Evolutionary conservation across 495 filamentous ascomycete genomes (phyloP).

Genomic region (Annulohypoxylon bovei): DNA sequence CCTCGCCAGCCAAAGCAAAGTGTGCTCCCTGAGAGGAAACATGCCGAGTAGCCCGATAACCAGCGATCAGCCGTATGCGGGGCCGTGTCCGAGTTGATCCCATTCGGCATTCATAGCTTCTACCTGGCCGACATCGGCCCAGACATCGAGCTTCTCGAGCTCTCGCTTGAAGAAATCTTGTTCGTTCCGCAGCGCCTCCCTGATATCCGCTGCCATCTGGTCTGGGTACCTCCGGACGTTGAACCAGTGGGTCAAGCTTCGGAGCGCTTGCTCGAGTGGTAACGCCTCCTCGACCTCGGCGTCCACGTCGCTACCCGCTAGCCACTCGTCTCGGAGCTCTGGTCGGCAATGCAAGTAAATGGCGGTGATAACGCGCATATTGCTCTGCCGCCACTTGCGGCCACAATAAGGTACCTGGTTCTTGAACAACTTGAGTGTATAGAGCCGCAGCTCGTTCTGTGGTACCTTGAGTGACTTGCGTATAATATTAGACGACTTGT

Average conservation of each 20-base stretch:
- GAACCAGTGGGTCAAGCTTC: constrained; percentile 91
- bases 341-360: constrained; percentile 93
- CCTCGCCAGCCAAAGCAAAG: not conserved
- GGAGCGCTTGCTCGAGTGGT: constrained; percentile 87
- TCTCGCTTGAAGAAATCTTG: constrained; percentile 91
- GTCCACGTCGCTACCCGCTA: constrained; percentile 89
- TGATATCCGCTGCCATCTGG: constrained; percentile 76
- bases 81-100: constrained; percentile 40
- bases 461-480: constrained; percentile 91
- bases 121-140: constrained; percentile 52
- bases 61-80: constrained; percentile 32
- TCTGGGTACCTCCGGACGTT: constrained; percentile 84
- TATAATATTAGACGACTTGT: constrained; percentile 89
- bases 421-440: constrained; percentile 98
- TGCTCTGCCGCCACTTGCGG: constrained; percentile 95
- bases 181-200: constrained; percentile 74
- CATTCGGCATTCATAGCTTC: constrained; percentile 47
- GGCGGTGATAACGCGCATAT: constrained; percentile 98
- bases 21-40: not conserved
- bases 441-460: constrained; percentile 84
- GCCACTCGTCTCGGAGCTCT: constrained; percentile 94
- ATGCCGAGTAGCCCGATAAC: constrained; percentile 5
- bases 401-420: constrained; percentile 98
- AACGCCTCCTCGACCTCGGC: constrained; percentile 91
- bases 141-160: constrained; percentile 79